Evolutionary conservation across 1,139 yeast species (phyloP).

Genomic region (Kazachstania sp.): DNA sequence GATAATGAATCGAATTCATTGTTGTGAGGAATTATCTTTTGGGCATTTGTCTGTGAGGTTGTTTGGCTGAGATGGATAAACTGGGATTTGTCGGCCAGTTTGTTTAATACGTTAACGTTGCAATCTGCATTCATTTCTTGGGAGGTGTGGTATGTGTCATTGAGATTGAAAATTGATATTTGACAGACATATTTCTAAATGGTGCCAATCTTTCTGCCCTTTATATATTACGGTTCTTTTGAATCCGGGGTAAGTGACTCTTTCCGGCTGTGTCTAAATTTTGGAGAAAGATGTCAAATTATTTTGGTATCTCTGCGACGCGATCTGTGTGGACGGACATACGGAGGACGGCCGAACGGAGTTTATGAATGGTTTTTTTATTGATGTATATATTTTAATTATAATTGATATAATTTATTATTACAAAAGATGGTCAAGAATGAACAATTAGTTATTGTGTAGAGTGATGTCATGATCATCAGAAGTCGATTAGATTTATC

Average conservation of each 20-base stretch:
- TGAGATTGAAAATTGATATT: too few species aligned
- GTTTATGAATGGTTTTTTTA: background rate
- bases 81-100: constrained; percentile 1
- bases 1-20: too few species aligned
- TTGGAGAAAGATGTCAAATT: background rate
- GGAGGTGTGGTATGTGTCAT: too few species aligned
- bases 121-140: background rate
- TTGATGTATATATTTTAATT: background rate
- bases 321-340: background rate
- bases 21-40: too few species aligned
- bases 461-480: background rate
- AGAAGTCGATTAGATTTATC: constrained; percentile 12
- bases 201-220: background rate
- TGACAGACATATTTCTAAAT: too few species aligned
- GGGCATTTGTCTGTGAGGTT: too few species aligned
- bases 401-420: too few species aligned
- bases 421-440: background rate
- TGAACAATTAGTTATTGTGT: background rate
- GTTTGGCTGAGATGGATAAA: background rate
- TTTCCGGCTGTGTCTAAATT: too few species aligned
- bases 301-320: background rate
- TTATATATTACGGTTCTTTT: too few species aligned
- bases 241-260: too few species aligned
- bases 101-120: background rate
- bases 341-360: background rate